phyloP scores from a whole-genome alignment of 164 flowering plant genomes.

The Litsea cubeba region DNA sequence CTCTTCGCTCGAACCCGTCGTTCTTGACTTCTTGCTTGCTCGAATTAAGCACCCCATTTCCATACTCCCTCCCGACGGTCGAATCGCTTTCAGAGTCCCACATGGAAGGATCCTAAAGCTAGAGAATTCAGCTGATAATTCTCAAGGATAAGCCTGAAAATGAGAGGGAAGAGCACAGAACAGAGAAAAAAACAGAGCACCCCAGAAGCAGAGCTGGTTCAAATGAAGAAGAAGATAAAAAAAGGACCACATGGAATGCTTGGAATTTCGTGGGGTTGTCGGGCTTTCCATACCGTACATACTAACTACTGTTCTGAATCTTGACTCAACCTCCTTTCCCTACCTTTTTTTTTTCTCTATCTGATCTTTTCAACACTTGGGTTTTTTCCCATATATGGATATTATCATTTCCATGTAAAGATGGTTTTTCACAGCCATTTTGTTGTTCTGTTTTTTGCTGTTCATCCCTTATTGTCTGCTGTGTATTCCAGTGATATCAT shows the following conservation, averaged over 20 bases:
- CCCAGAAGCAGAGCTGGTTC: constrained; percentile 10
- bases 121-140: constrained; percentile 10
- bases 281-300: constrained; percentile 24
- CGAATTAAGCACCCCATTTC: constrained; percentile 49
- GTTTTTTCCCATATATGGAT: no score
- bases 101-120: constrained; percentile 25
- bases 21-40: constrained; percentile 66
- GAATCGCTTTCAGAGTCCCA: constrained; percentile 90
- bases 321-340: constrained; percentile 8
- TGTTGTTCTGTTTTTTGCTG: no score
- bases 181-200: background rate
- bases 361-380: background rate
- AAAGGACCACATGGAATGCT: constrained; percentile 49
- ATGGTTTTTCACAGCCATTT: no score
- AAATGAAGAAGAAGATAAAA: constrained; percentile 13
- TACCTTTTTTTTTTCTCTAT: background rate
- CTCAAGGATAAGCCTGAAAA: constrained; percentile 7
- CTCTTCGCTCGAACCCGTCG: constrained; percentile 86
- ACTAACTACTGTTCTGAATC: background rate
- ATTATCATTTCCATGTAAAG: no score
- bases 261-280: constrained; percentile 50
- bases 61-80: constrained; percentile 50
- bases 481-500: no score
- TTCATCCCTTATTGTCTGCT: no score
- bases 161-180: background rate